Base-by-base conservation (phyloP, 805 yeast genomes). In the Zygoascus bituminiphila region DNA sequence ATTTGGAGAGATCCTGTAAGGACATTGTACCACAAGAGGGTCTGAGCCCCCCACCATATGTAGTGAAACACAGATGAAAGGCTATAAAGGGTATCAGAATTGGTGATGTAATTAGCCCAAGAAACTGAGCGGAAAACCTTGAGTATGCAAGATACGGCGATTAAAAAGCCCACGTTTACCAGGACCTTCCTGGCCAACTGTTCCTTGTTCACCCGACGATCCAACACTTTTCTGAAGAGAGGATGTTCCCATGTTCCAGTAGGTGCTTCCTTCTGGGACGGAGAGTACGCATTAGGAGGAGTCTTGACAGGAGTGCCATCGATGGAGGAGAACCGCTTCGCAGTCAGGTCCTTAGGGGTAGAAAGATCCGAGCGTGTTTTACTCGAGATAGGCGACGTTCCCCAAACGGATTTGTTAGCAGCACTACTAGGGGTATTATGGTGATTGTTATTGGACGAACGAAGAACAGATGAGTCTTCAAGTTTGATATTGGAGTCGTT, bases 131-230 rank as follows among this genome's bases (percentile, higher is more conserved):
- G n/a, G n/a, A 33, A 3, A 2, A 41, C 33, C 14, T n/a, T 35
- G n/a, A 22, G 43, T 14, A 24, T 9, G 25, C 19, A 25, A n/a
- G n/a, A 35, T 14, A 35, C 17, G 14, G 17, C 59, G 15, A 49
- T 31, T 6, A 59, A 33, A 9, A 70, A 54, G 33, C 62, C 65
- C 46, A 65, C 57, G 51, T 71, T 72, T 2, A 60, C 54, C 4
- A 71, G 53, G 7, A 69, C 58, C 22, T 59, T 61, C 48, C 61
- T 63, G 3, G 69, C 55, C 46, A 68, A 70, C 7, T 63, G 57
- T 54, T 73, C 76, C 52, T 70, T 73, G 49, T 71, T 72, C 6
- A 70, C 64, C 14, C 70, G 61, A 46, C 73, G 58, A 9, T 58
- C 51, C 23, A 67, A 63, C 23, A 69, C 55, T 41, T 59, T 57